phyloP scores from a whole-genome alignment of 2,329 filamentous ascomycete genomes.

The Fusarium citri region DNA sequence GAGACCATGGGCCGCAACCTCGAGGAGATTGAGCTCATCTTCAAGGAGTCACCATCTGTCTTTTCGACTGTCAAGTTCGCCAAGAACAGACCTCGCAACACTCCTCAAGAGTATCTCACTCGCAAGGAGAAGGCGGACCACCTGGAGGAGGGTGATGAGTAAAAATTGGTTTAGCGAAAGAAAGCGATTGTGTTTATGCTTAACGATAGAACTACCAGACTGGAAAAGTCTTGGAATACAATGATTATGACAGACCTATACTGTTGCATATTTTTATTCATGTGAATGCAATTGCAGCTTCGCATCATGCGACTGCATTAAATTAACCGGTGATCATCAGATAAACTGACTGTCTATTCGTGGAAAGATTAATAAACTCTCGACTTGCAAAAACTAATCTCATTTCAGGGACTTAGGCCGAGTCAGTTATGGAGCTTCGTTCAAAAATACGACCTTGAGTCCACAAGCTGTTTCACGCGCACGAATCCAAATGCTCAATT shows the following conservation, averaged over 20 bases:
- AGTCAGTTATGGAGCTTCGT: slow-evolving; percentile 12
- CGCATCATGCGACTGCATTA: not conserved
- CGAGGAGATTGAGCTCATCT: slow-evolving; percentile 48
- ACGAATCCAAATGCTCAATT: slow-evolving; percentile 25
- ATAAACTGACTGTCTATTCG: slow-evolving; percentile 9
- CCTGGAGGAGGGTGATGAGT: slow-evolving; percentile 14
- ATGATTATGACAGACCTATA: slow-evolving; percentile 29
- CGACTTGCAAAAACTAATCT: slow-evolving; percentile 9
- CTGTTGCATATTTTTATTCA: not conserved
- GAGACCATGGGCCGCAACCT: slow-evolving; percentile 51
- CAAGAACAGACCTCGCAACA: slow-evolving; percentile 25
- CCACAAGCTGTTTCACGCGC: slow-evolving; percentile 26
- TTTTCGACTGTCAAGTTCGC: slow-evolving; percentile 36
- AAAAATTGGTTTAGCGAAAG: slow-evolving; percentile 8
- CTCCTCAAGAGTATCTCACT: slow-evolving; percentile 24
- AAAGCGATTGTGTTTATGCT: slow-evolving; percentile 24
- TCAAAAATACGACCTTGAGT: slow-evolving; percentile 11
- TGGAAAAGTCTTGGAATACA: slow-evolving; percentile 1
- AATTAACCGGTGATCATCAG: slow-evolving; percentile 18
- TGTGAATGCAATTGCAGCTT: not conserved
- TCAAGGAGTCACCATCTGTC: slow-evolving; percentile 35
- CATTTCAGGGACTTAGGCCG: slow-evolving; percentile 6
- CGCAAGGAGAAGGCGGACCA: slow-evolving; percentile 30
- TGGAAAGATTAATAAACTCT: slow-evolving; percentile 24
- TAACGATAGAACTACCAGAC: slow-evolving; percentile 1